Evolutionary conservation across 148 eudicot species (phyloP).

Genomic region (Spergularia marina): DNA sequence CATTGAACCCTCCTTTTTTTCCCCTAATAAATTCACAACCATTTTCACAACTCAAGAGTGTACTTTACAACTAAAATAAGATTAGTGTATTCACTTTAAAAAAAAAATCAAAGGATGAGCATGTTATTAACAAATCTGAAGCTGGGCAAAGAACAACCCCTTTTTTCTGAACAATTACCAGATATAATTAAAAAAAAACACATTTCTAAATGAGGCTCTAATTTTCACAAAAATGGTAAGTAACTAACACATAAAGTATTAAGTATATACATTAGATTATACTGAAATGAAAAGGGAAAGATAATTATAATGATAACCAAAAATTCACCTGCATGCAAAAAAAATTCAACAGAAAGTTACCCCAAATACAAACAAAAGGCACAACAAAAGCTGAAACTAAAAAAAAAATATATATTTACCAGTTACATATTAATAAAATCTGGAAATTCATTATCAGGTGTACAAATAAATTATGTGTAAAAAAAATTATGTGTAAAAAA

Average conservation of each 20-base stretch:
- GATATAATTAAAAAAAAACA: not conserved
- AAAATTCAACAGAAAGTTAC: not conserved
- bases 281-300: not conserved
- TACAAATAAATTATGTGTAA: not conserved
- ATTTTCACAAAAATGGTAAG: not conserved
- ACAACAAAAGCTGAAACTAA: not conserved
- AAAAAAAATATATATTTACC: not conserved
- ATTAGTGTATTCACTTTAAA: not conserved
- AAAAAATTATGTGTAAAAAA: not conserved
- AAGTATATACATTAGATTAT: not conserved
- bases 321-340: slow-evolving; percentile 14
- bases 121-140: slow-evolving; percentile 24
- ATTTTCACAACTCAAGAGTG: slow-evolving; percentile 15
- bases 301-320: not conserved
- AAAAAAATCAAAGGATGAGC: not conserved
- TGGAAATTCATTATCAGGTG: no score
- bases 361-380: not conserved
- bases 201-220: not conserved
- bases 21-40: not conserved
- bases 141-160: slow-evolving; percentile 14
- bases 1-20: not conserved
- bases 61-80: not conserved
- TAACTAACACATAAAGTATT: not conserved
- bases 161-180: slow-evolving; percentile 16
- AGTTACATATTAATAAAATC: no score